Base-by-base conservation (phyloP, 768 basidiomycete species). In the Rhodotorula babjevae region DNA sequence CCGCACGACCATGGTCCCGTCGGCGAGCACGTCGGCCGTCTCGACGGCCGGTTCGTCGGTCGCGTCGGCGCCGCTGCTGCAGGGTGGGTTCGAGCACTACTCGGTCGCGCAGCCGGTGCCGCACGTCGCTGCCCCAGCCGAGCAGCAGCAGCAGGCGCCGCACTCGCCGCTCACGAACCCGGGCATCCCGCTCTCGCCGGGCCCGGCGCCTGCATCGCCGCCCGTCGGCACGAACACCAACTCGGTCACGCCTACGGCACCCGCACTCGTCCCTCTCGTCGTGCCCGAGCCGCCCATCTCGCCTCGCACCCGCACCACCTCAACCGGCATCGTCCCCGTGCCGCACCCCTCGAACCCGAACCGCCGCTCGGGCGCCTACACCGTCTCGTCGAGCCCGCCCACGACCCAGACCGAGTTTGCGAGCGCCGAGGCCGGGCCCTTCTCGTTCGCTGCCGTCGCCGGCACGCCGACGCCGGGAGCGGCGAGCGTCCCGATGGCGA, bases 1-100 rank as follows among this genome's bases (percentile, higher is more conserved):
- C 64, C 75, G 69, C 33, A 68, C 69, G 15, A 72, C 72, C 23
- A 64, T 72, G 68, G 75, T 76, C 65, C 68, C 71, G 3, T 65
- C 71, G 21, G 33, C 66, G 9, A 50, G 67, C 11, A 61, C 67
- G 4, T 25, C 60, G 2, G 52, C 55, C 4, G 62, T 47, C 33
- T 57, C 67, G 4, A 18, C 60, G 2, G 52, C 55, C 4, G 62
- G 40, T n/a, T 57, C 67, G 4, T 25, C 60, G 2, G 52, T 46
- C 4, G 62, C 36, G 23, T 57, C 52, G 2, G 63, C 66, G 0
- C 65, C 69, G 27, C 61, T 66, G 42, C 31, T 56, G 42, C 72
- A 68, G 44, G 52, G 61, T 25, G 72, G 72, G n/a, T 73, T 69
- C 55, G 67, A 68, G 29, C 50, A 65, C 47, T 69, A 69, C 57